Conservation (phyloP, 2,329 filamentous ascomycete species). For the Paecilomyces formosus region DNA sequence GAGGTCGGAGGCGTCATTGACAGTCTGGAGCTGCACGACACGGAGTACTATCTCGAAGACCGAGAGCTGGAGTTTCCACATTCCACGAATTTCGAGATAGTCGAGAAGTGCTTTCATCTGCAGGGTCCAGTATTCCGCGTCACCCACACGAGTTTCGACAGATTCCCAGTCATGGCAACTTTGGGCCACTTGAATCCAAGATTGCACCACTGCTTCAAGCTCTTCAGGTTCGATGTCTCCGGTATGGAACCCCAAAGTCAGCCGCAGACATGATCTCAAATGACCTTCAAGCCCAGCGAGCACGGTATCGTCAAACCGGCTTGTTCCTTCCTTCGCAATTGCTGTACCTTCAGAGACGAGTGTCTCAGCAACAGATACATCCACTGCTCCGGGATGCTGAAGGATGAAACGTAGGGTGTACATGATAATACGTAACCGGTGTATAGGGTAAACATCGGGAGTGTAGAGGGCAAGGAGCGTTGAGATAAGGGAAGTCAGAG, state of each 20-base stretch:
- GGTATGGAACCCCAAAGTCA: constrained; percentile 27
- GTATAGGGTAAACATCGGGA: constrained; percentile 23
- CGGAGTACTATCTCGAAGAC: constrained; percentile 44
- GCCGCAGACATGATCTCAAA: constrained; percentile 25
- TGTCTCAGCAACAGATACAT: constrained; percentile 16
- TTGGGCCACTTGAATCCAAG: constrained; percentile 34
- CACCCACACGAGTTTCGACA: constrained; percentile 42
- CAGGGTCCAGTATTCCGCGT: constrained; percentile 40
- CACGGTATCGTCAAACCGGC: constrained; percentile 17
- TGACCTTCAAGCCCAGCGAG: constrained; percentile 19
- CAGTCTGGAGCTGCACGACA: constrained; percentile 39
- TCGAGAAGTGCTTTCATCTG: constrained; percentile 49
- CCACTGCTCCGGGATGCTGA: constrained; percentile 22
- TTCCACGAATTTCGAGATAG: constrained; percentile 51
- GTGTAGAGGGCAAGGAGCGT: constrained; percentile 28
- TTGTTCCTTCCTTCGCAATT: constrained; percentile 9
- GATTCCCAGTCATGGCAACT: constrained; percentile 36
- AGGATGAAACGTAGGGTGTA: constrained; percentile 26
- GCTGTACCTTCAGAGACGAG: constrained; percentile 19
- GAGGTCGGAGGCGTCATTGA: constrained; percentile 28
- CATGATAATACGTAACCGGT: constrained; percentile 28
- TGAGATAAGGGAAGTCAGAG: constrained; percentile 19
- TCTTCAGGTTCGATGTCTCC: constrained; percentile 20
- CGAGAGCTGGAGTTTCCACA: constrained; percentile 42
- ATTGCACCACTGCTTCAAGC: constrained; percentile 23